Conservation (phyloP, 305 asterid genomes). For the Withania somnifera region DNA sequence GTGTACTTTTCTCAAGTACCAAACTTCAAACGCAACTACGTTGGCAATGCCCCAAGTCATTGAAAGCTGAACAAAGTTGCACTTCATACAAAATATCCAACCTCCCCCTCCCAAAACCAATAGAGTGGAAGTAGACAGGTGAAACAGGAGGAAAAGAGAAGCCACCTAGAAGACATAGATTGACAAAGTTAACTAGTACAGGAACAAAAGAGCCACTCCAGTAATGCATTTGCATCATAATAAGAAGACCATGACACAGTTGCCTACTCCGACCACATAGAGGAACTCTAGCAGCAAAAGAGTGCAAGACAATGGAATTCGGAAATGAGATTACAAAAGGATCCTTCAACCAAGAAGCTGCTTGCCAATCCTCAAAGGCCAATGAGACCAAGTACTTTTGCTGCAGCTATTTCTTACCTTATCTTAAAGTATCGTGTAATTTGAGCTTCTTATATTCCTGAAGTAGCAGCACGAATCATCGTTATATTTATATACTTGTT, state of each 20-base stretch:
- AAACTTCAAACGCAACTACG: neutral
- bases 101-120: neutral
- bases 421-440: slow-evolving; percentile 51
- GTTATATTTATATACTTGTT: slow-evolving; percentile 26
- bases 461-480: slow-evolving; percentile 32
- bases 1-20: neutral
- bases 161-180: too few species aligned
- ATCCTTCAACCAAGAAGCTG: neutral
- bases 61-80: neutral
- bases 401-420: slow-evolving; percentile 32
- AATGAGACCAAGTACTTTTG: neutral
- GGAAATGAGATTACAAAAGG: neutral
- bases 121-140: neutral
- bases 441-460: slow-evolving; percentile 52
- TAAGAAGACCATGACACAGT: neutral
- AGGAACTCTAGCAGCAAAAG: neutral
- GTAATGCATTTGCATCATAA: neutral
- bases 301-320: neutral
- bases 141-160: neutral
- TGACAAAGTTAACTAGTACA: neutral
- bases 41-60: neutral
- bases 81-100: neutral
- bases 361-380: neutral
- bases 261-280: neutral
- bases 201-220: neutral